These are phyloP conservation scores for Candida oleophila DNA, from an alignment of 805 yeast genomes.

Conservation along the genomic window DNA sequence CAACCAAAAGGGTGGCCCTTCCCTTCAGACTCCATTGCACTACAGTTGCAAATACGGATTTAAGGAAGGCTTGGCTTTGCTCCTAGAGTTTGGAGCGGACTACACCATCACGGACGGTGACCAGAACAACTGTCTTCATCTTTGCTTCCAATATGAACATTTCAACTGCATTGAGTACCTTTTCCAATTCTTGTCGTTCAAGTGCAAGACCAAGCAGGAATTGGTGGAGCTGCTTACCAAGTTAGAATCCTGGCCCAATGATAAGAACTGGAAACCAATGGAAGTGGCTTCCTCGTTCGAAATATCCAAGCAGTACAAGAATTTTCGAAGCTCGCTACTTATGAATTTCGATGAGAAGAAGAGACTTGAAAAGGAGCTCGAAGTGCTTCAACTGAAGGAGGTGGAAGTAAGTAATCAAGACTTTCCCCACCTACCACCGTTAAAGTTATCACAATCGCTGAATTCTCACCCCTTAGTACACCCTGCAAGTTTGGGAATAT, in stretches of 20 bases:
- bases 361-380: neutral
- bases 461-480: neutral
- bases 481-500: neutral
- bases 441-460: neutral
- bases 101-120: conserved; percentile 25
- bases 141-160: conserved; percentile 37
- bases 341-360: neutral
- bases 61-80: conserved; percentile 35
- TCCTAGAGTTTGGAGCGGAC: conserved; percentile 43
- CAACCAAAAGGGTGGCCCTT: conserved; percentile 31
- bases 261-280: conserved; percentile 31
- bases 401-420: neutral
- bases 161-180: conserved; percentile 30
- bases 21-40: conserved; percentile 37
- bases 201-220: conserved; percentile 2
- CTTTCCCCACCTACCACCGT: neutral
- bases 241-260: conserved; percentile 24
- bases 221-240: conserved; percentile 10
- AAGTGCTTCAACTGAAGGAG: neutral
- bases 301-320: conserved; percentile 23
- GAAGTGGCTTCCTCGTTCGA: conserved; percentile 32
- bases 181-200: conserved; percentile 12
- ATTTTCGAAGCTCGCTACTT: conserved; percentile 7
- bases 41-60: conserved; percentile 34
- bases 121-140: conserved; percentile 39